These are phyloP conservation scores for Magnusiomyces fungicola DNA, from an alignment of 1,139 yeast genomes.

Conservation along the genomic window DNA sequence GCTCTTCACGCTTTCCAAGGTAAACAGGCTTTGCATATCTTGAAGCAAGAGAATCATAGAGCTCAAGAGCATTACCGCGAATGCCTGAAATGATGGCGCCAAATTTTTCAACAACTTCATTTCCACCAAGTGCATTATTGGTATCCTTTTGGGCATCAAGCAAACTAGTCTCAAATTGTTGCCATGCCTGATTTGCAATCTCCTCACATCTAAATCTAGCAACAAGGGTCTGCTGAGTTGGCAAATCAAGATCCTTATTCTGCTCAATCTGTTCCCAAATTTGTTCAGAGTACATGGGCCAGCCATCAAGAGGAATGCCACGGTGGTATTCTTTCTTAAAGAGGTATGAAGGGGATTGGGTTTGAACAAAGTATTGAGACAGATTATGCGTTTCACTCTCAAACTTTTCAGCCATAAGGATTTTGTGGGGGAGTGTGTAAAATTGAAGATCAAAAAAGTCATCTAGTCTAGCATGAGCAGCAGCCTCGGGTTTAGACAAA, in stretches of 20 bases:
- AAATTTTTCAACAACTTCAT: slow-evolving; percentile 23
- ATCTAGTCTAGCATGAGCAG: slow-evolving; percentile 43
- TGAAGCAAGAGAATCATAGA: slow-evolving; percentile 63
- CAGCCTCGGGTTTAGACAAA: slow-evolving; percentile 55
- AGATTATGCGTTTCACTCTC: slow-evolving; percentile 51
- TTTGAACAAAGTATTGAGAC: slow-evolving; percentile 48
- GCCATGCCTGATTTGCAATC: slow-evolving; percentile 49
- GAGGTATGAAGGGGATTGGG: slow-evolving; percentile 31
- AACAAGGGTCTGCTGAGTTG: slow-evolving; percentile 91
- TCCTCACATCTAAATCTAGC: slow-evolving; percentile 95
- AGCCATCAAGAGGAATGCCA: slow-evolving; percentile 86
- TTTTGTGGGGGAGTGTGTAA: slow-evolving; percentile 76
- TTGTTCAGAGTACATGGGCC: slow-evolving; percentile 86
- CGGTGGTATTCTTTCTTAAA: slow-evolving; percentile 75
- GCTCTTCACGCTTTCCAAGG: slow-evolving; percentile 46
- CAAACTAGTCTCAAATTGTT: slow-evolving; percentile 39
- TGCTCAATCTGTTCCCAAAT: slow-evolving; percentile 93
- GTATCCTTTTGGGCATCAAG: slow-evolving; percentile 19
- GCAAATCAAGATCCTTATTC: slow-evolving; percentile 89
- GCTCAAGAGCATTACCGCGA: slow-evolving; percentile 37
- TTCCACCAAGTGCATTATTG: slow-evolving; percentile 20
- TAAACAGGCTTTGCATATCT: slow-evolving; percentile 64
- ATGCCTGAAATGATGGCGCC: slow-evolving; percentile 25
- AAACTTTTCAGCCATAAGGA: slow-evolving; percentile 71
- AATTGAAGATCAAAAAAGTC: slow-evolving; percentile 86